Evolutionary conservation across 495 filamentous ascomycete species (phyloP), one percentile per base, ranked within the genome.

Genomic region (Penicillium cataractarum): DNA sequence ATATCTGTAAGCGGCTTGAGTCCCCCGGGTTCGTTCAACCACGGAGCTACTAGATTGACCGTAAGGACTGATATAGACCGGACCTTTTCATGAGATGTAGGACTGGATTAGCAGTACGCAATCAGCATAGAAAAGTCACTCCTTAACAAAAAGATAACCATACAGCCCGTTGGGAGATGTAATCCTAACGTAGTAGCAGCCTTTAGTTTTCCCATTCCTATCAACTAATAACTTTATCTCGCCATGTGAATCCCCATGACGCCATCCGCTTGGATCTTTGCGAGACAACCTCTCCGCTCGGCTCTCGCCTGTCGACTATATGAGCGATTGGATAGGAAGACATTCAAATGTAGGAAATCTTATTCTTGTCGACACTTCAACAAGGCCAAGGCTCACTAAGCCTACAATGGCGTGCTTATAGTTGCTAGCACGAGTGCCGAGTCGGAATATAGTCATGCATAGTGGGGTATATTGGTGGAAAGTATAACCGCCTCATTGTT

Each of bases 251-350:
- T 62, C 55, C 50, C 49, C 60, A 60, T 66, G 60, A 60, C 60
- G 46, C 64, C 51, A 66, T 63, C 24, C 22, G 8, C n/a, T n/a
- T n/a, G 15, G 46, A 17, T 8, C 6, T 32, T 62, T 59, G 44
- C 42, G 56, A 60, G 51, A 22, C 31, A 46, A 9, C 32, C 0
- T 29, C 44, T 19, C 35, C 55, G 50, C 46, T 63, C 66, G 63
- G 63, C 66, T 69, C 60, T 69, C 66, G 66, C 57, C 63, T 66
- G 39, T 66, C 60, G 66, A 60, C 60, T 60, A 48, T 22, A 26
- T 46, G 19, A 5, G 19, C 10, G 46, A 37, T 19, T 19, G 32
- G 17, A 57, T 32, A 46, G n/a, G 21, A 46, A 21, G 42, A 6
- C 8, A 46, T 9, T 0, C 22, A 2, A 22, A 24, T 21, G 19